Evolutionary conservation across 441 rosid species (phyloP), one percentile per base, ranked within the genome.

Genomic region (Eruca vesicaria): DNA sequence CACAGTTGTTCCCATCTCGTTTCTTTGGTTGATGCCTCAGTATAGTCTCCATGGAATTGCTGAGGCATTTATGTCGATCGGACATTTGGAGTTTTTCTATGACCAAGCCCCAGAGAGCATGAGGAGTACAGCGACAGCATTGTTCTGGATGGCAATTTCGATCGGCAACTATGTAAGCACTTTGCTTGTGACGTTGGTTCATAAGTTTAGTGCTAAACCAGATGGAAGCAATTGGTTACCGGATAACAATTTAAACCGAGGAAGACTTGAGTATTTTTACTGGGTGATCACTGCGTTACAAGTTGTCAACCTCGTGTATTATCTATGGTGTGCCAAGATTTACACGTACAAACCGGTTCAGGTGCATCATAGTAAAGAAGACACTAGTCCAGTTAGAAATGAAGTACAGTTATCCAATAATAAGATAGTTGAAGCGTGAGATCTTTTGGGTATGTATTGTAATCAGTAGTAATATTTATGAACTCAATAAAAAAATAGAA

Each of bases 51-150:
- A 94, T 10, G 99, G 99, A 66, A 75, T 95, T 9, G 99, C 98
- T 0, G 99, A 92, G 75, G 96, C 99, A 1, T 95, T 95, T 63
- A 92, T 89, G 96, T 84, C 97, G 0, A 90, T 94, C 3, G 99
- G 98, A 36, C 98, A 92, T 71, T 59, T 94, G 18, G 98, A 94
- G 79, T 94, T 94, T 73, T 87, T 94, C 82, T 94, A 94, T 21
- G 98, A 90, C 66, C 93, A 92, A 66, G 83, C 98, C 4, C 98
- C 98, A 0, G 97, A 92, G 73, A 92, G 98, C 78, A 93, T 91
- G 98, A 87, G 93, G 71, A 92, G 97, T 71, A 85, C 90, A 0
- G 97, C 98, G 15, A 82, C 84, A 57, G 96, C 93, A 0, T 74
- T 94, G 52, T 92, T 92, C 66, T 92, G 98, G 98, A 76, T 81